phyloP scores from a whole-genome alignment of 176 grass and related monocot genomes.

The Musa beccarii region DNA sequence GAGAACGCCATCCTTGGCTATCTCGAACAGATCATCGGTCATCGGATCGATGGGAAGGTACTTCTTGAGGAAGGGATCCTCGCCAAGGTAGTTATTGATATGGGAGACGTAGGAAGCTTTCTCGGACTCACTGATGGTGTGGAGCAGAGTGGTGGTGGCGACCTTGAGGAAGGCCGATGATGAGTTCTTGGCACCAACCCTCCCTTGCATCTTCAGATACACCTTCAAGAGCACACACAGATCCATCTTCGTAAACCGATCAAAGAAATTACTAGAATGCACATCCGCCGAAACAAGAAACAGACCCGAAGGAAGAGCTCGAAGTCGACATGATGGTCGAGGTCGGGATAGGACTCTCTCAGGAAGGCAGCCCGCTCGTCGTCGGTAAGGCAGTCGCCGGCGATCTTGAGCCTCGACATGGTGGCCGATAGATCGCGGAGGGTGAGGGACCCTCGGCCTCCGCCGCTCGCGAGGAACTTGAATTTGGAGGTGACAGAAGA shows the following conservation, averaged over 20 bases:
- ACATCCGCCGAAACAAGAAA: neutral
- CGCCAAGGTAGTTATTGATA: conserved; percentile 76
- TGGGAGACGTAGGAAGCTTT: conserved; percentile 88
- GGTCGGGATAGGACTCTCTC: conserved; percentile 30
- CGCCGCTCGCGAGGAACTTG: conserved; percentile 36
- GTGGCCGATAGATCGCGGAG: conserved; percentile 51
- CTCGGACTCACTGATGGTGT: conserved; percentile 93
- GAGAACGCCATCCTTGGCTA: conserved; percentile 85
- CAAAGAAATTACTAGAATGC: neutral
- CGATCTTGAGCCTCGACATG: conserved; percentile 34
- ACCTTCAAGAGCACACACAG: conserved; percentile 9
- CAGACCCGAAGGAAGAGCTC: conserved; percentile 68
- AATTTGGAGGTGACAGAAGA: neutral
- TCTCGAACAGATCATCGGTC: conserved; percentile 76
- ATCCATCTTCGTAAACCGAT: neutral
- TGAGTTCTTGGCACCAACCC: conserved; percentile 26
- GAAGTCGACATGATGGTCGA: conserved; percentile 48
- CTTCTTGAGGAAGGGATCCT: conserved; percentile 58
- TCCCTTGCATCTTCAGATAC: conserved; percentile 70
- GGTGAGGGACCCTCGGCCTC: conserved; percentile 22
- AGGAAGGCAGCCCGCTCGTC: conserved; percentile 51
- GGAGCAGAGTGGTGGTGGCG: conserved; percentile 86
- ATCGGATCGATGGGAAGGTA: conserved; percentile 66
- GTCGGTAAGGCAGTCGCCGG: conserved; percentile 26
- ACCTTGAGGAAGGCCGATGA: conserved; percentile 51